phyloP scores from a whole-genome alignment of 305 asterid species.

The Euphrasia arctica region DNA sequence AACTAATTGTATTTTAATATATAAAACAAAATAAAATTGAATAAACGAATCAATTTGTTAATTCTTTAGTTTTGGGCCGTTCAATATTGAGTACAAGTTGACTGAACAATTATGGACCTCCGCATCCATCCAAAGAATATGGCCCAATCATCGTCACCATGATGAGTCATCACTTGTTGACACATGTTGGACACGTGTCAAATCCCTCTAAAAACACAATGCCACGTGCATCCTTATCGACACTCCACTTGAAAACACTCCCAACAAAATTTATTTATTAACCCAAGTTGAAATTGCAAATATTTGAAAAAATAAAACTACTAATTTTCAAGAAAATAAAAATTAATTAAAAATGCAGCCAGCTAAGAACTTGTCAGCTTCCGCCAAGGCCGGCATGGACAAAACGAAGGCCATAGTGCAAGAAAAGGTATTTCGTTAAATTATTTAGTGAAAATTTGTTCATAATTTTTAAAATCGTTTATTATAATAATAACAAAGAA shows the following conservation, averaged over 20 bases:
- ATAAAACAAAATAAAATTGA: too few species aligned
- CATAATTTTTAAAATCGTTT: too few species aligned
- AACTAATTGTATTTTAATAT: too few species aligned
- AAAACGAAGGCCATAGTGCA: conserved; percentile 34
- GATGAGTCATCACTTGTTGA: neutral
- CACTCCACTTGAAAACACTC: neutral
- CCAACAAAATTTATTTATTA: neutral
- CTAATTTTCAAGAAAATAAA: too few species aligned
- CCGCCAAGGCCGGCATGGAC: conserved; percentile 34
- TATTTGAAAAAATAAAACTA: too few species aligned
- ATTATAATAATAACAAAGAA: neutral
- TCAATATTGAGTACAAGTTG: too few species aligned
- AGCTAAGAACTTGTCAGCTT: conserved; percentile 47
- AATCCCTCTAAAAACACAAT: neutral
- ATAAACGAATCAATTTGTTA: too few species aligned
- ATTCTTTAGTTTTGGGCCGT: too few species aligned
- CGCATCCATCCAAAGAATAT: too few species aligned
- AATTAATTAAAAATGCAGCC: conserved; percentile 38
- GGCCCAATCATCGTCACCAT: neutral
- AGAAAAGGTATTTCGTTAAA: conserved; percentile 39
- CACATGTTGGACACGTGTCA: conserved; percentile 24
- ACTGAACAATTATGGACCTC: too few species aligned
- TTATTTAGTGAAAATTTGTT: neutral
- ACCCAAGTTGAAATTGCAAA: neutral
- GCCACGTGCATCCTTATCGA: neutral